Base-by-base conservation (phyloP, 1,284 basidiomycete genomes). In the Lentinula novae-zelandiae region DNA sequence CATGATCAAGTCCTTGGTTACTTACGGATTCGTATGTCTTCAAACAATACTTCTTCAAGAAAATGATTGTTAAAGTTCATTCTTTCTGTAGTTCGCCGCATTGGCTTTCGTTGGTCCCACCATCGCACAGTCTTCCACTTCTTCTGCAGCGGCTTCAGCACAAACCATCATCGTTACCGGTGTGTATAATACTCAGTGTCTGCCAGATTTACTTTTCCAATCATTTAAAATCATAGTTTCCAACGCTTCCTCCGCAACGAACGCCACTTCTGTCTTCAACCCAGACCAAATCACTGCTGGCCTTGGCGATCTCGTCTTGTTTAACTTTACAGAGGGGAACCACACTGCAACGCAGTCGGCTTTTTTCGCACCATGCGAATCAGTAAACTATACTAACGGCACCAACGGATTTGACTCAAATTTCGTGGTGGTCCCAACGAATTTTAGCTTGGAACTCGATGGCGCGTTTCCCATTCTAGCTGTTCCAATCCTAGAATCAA, bases 331-430 rank as follows among this genome's bases (percentile, higher is more conserved):
- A 0, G 65, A 73, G 60, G 84, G 84, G 49, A 85, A 82, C 70
- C 83, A 85, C 69, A 81, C 79, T 15, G 83, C 75, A 46, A 85
- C 76, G 1, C 80, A 85, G 69, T 82, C 84, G 10, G 76, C 76
- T 3, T 87, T 86, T 66, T 75, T 72, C 10, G 64, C 67, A 27
- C 85, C 84, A 7, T 87, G 85, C 66, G 70, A 79, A 42, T 77
- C 77, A 33, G n/a, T 56, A 2, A 56, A 54, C 27, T 54, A 20
- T 36, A 46, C 54, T 5, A 56, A 44, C 17, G 54, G 54, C 8
- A 46, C 54, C 13, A 56, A 56, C 15, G 54, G 54, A 1, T 56
- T 56, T 20, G 54, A 56, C 22, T 56, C 54, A 17, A 56, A 56
- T 36, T 56, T 56, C n/a, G 54, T 46, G 5, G 42, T 46, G 22